Evolutionary conservation across 768 basidiomycete species (phyloP), one percentile per base, ranked within the genome.

Genomic region (Auriscalpium orientale): DNA sequence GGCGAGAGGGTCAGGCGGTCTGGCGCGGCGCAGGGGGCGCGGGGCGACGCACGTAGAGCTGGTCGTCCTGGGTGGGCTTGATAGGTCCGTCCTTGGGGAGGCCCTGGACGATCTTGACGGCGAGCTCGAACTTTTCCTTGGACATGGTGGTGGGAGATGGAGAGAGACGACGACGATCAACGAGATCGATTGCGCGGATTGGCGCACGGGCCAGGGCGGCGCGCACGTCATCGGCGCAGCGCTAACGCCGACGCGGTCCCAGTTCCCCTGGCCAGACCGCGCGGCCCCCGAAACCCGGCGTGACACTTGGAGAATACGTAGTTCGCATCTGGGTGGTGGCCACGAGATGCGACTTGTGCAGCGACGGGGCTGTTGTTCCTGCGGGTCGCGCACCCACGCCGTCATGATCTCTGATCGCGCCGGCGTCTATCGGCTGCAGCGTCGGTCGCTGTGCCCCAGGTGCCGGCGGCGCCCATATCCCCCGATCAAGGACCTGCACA

Each of bases 41-140:
- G 50, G 37, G 35, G 45, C n/a, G 37, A 74, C 89, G 68, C 70
- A 94, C 95, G 64, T 73, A 76, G 62, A 98, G 88, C 76, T 91
- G 80, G 55, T 91, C 86, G 11, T 86, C 85, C 60, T 79, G 72
- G 16, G 73, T 60, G 18, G 91, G 90, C 75, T 90, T 74, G 69
- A 93, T 78, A 18, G 87, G 83, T 3, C 94, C 92, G 34, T 86
- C 85, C 72, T 87, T 82, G 53, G 91, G 91, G 11, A 94, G 83
- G 18, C 53, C 52, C 61, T 79, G 71, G 49, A 90, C 78, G 71
- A 91, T 87, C 15, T 62, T 64, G 46, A 84, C 83, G 61, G 91
- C 87, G 72, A 83, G 87, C 33, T 89, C 74, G 72, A 92, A 94
- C 70, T 91, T 77, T 35, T 77, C 73, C 71, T 84, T 64, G 60